Evolutionary conservation across 2,329 filamentous ascomycete species (phyloP), one percentile per base, ranked within the genome.

Genomic region (Cylindrodendrum hubeiense): DNA sequence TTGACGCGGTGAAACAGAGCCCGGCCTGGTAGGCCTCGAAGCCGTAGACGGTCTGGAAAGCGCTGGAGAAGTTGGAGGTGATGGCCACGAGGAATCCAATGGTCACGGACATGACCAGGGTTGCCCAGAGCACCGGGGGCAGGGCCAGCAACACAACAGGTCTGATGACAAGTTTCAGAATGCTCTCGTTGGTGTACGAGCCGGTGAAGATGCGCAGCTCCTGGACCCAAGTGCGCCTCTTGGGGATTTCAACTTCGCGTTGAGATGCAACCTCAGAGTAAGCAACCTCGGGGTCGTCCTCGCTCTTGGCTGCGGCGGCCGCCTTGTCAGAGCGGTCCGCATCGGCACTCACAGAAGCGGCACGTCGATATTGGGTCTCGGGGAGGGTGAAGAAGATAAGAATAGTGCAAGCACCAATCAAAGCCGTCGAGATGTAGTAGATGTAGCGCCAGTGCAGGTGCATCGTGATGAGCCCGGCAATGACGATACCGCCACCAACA

Each of bases 81-180:
- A 87, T 83, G 33, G 85, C 85, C 0, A 85, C 82, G 2, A 85
- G 73, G 73, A 87, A 86, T 2, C 84, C 84, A 57, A 87, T 85
- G 4, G 84, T 85, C 9, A 84, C 84, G 3, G 84, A 80, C 78
- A 85, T 81, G 26, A 86, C 82, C 3, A 86, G 73, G 4, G 85
- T 83, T 3, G 83, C 83, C 85, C 85, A 87, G 12, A 87, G 73
- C 1, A 88, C 82, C 0, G 83, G 80, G 7, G 85, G 85, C 2
- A 88, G 77, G 15, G 78, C 67, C 4, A 86, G 79, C 22, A 87
- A 73, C 5, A 81, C 77, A 15, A 87, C 67, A 2, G 85, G 85
- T 0, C 85, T 81, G 12, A 82, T 47, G 63, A 82, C 79, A 63
- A 87, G 80, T 62, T 79, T 83, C 65, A 78, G 71, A 2, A 66